Evolutionary conservation across 2,329 filamentous ascomycete genomes (phyloP), one percentile per base, ranked within the genome.

Genomic region (Ciborinia camelliae): DNA sequence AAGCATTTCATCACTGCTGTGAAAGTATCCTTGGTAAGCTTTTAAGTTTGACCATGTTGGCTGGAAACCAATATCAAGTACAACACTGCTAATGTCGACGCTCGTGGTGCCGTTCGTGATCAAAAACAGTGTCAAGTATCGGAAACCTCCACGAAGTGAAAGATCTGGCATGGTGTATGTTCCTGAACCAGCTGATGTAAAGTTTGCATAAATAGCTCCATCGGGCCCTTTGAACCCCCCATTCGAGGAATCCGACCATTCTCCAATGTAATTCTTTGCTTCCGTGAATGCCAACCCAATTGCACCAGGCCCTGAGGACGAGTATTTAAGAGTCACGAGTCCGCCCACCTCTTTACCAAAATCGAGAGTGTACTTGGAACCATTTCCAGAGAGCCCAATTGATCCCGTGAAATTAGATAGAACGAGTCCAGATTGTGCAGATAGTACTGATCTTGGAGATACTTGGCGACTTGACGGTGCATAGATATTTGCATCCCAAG

Each of bases 331-430:
- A 2, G 66, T 80, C 9, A 83, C 74, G 62, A 86, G 79, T 14
- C 84, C 84, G 26, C 85, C 84, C 14, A 87, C 83, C 71, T 86
- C 84, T 37, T 79, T 77, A 4, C 84, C 84, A 71, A 86, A 87
- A 71, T 87, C 84, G 65, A 85, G 83, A 1, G 85, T 80, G 2
- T 84, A 71, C 28, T 78, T 76, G 3, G 82, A 84, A 7, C 81
- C 82, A 70, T 86, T 85, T 1, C 66, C 67, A 23, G 67, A 64
- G 12, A 72, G 66, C 26, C 61, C 54, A 6, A 65, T 52, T 1
- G 59, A 48, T 10, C 68, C 69, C 5, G 62, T 53, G 32, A 59
- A 73, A 2, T 43, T 41, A 2, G 67, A 72, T 76, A 75, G 62
- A 65, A 66, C 45, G 67, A 73, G 54, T 6, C 69, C 67, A 70